Percentiles rank a stretch among this genome's conserved stretches.
Evolutionary conservation across 2,329 filamentous ascomycete genomes (phyloP).

Genomic region (Pseudogymnoascus sp.): DNA sequence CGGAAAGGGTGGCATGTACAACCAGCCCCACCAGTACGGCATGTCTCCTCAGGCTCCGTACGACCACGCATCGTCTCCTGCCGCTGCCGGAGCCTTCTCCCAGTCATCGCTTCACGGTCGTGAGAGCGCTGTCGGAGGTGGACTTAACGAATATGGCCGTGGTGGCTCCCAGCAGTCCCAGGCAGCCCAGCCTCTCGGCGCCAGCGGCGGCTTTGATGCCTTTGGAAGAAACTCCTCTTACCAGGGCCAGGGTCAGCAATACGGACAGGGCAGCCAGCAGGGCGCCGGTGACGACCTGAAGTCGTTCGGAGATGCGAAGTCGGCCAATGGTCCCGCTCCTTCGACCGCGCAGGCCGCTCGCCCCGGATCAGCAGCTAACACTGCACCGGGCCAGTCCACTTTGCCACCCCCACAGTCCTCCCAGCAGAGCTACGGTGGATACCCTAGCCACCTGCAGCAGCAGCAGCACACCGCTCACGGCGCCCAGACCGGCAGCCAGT

Average conservation of each 20-base stretch:
- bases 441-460: slow-evolving; percentile 29
- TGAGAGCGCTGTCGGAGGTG: slow-evolving; percentile 27
- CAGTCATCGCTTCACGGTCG: slow-evolving; percentile 29
- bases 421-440: slow-evolving; percentile 29
- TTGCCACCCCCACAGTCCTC: slow-evolving; percentile 29
- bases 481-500: slow-evolving; percentile 29
- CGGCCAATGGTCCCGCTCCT: slow-evolving; percentile 29
- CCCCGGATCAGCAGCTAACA: slow-evolving; percentile 32
- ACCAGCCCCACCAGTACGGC: slow-evolving; percentile 29
- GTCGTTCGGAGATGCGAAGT: slow-evolving; percentile 31
- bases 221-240: slow-evolving; percentile 29
- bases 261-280: slow-evolving; percentile 27
- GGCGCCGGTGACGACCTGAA: slow-evolving; percentile 30
- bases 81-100: slow-evolving; percentile 25
- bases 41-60: slow-evolving; percentile 30
- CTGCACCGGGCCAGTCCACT: slow-evolving; percentile 24
- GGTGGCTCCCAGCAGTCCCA: slow-evolving; percentile 28
- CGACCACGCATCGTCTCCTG: slow-evolving; percentile 30
- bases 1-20: slow-evolving; percentile 29
- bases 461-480: slow-evolving; percentile 29
- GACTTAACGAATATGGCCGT: slow-evolving; percentile 30
- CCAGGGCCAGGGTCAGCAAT: slow-evolving; percentile 28
- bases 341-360: slow-evolving; percentile 29
- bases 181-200: slow-evolving; percentile 28
- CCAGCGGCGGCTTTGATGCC: slow-evolving; percentile 28